Evolutionary conservation across 83 land plant genomes (phyloP), one percentile per base, ranked within the genome.

Genomic region (Picea engelmannii): DNA sequence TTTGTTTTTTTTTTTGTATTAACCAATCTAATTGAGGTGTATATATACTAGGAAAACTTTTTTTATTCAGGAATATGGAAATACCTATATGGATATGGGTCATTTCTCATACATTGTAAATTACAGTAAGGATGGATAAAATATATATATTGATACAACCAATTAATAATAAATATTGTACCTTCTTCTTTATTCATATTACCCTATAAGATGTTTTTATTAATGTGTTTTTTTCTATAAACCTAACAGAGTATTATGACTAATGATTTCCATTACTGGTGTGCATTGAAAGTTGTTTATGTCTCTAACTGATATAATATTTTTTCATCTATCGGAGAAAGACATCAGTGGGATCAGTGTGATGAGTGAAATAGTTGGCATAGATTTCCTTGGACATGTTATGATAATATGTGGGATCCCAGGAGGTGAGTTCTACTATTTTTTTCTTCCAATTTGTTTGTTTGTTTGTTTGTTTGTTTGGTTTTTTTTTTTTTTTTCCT

Each of bases 371-470:
- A 47, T 0, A 89, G 86, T 65, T 93, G 91, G 90, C 90, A 94
- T 27, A 85, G 81, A 80, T 40, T 93, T 71, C 95, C 95, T 38
- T 93, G 92, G 94, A 88, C 87, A 20, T 93, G 95, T 89, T 76
- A 85, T 49, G 84, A 82, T 66, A 93, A 93, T 62, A 44, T 42
- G 18, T 89, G 92, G 92, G 93, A 91, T 67, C 81, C 86, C 42
- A 88, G 83, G 65, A 93, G 95, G 95, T 91, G 74, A 76, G 71
- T 44, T 42, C 58, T 44, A n/a, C 58, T 47, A n/a, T n/a, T n/a
- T n/a, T n/a, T n/a, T n/a, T n/a, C n/a, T n/a, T n/a, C n/a, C n/a
- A n/a, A n/a, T n/a, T n/a, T n/a, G n/a, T n/a, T n/a, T n/a, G n/a
- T n/a, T n/a, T n/a, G n/a, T n/a, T n/a, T n/a, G n/a, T n/a, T n/a